phyloP scores from a whole-genome alignment of 2,329 filamentous ascomycete species.

The Phialocephala sp. region DNA sequence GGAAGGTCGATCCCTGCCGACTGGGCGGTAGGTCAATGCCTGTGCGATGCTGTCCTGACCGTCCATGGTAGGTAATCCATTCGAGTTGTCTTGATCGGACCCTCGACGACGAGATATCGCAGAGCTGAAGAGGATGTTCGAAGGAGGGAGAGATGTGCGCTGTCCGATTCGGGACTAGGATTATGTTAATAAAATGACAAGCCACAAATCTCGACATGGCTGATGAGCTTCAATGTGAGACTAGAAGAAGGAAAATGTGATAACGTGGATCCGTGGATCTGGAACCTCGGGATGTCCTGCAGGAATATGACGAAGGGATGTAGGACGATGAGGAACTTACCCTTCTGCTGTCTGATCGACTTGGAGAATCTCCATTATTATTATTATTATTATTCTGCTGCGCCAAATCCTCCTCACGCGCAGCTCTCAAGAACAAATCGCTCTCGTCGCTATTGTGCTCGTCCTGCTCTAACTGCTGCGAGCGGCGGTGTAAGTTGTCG shows the following conservation, averaged over 20 bases:
- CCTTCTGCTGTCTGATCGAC: slow-evolving; percentile 34
- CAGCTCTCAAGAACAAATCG: slow-evolving; percentile 42
- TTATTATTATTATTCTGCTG: slow-evolving; percentile 28
- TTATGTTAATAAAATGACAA: slow-evolving; percentile 32
- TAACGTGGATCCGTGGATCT: slow-evolving; percentile 13
- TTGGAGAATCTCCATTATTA: slow-evolving; percentile 23
- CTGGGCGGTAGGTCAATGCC: slow-evolving; percentile 37
- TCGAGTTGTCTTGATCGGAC: slow-evolving; percentile 37
- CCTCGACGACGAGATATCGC: slow-evolving; percentile 37
- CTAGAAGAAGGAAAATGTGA: slow-evolving; percentile 20
- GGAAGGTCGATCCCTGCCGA: slow-evolving; percentile 33
- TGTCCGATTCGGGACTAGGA: slow-evolving; percentile 38
- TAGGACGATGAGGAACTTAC: slow-evolving; percentile 30
- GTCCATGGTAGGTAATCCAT: slow-evolving; percentile 32
- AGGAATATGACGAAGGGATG: slow-evolving; percentile 8
- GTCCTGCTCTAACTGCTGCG: slow-evolving; percentile 32
- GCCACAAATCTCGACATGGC: slow-evolving; percentile 25
- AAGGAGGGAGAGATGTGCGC: slow-evolving; percentile 39
- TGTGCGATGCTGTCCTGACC: slow-evolving; percentile 36
- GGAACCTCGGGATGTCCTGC: slow-evolving; percentile 19
- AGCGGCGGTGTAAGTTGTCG: slow-evolving; percentile 21
- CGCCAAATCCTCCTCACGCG: slow-evolving; percentile 39
- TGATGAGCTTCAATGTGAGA: slow-evolving; percentile 18
- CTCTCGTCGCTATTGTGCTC: slow-evolving; percentile 42
- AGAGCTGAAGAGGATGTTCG: slow-evolving; percentile 28